Conservation (phyloP, 2,329 filamentous ascomycete genomes). For the Mycogone perniciosa region DNA sequence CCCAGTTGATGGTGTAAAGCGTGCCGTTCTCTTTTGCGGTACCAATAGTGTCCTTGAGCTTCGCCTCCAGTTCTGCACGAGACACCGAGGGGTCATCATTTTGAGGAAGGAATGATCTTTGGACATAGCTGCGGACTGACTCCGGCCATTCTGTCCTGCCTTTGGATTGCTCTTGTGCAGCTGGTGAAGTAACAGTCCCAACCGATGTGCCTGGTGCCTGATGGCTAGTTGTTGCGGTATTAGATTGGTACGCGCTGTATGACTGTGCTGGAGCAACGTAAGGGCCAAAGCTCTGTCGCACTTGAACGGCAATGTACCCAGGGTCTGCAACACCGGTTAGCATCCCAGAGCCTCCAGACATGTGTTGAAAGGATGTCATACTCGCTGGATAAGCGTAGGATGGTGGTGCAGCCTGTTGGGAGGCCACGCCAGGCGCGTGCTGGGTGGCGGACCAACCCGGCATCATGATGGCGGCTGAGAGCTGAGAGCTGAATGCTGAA, state of each 20-base stretch:
- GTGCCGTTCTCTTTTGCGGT: conserved; percentile 67
- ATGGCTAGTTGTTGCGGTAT: conserved; percentile 21
- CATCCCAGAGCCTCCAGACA: not conserved
- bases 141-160: conserved; percentile 72
- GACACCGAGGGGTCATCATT: conserved; percentile 59
- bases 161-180: conserved; percentile 33
- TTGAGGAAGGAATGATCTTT: conserved; percentile 74
- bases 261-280: conserved; percentile 33
- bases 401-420: conserved; percentile 29
- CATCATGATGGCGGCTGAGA: conserved; percentile 25
- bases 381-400: conserved; percentile 35
- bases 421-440: conserved; percentile 36
- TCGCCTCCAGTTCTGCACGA: conserved; percentile 69
- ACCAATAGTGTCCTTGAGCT: conserved; percentile 80
- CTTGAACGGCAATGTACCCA: conserved; percentile 56
- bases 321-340: conserved; percentile 35
- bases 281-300: conserved; percentile 53
- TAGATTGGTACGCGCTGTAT: conserved; percentile 27
- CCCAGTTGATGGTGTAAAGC: conserved; percentile 75
- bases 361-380: conserved; percentile 21
- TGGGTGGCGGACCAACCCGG: conserved; percentile 32
- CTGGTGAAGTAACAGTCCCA: conserved; percentile 24
- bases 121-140: conserved; percentile 81
- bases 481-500: conserved; percentile 7
- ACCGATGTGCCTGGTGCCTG: conserved; percentile 22